phyloP scores from a whole-genome alignment of 1,139 yeast species.

The Scheffersomyces insectosa region DNA sequence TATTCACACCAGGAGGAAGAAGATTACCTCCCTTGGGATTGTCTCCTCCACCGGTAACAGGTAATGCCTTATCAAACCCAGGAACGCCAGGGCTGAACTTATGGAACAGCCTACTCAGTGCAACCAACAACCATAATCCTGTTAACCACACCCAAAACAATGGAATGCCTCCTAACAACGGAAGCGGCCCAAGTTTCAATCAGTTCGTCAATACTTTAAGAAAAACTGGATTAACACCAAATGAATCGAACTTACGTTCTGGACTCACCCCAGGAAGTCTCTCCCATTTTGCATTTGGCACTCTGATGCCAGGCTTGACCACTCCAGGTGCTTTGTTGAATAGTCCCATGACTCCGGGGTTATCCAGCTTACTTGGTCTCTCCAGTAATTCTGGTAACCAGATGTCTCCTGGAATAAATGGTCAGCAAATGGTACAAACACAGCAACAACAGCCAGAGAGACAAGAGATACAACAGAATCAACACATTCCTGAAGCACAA shows the following conservation, averaged over 20 bases:
- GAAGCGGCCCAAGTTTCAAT: slow-evolving; percentile 13
- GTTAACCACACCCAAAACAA: slow-evolving; percentile 5
- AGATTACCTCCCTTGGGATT: slow-evolving; percentile 56
- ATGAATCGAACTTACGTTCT: slow-evolving; percentile 63
- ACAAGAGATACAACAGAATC: background rate
- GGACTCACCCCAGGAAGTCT: slow-evolving; percentile 58
- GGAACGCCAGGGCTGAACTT: slow-evolving; percentile 53
- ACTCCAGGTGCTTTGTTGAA: slow-evolving; percentile 46
- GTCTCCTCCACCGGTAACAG: slow-evolving; percentile 28
- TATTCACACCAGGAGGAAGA: slow-evolving; percentile 63
- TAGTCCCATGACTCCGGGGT: slow-evolving; percentile 47
- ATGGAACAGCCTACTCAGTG: slow-evolving; percentile 47
- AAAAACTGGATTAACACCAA: slow-evolving; percentile 68
- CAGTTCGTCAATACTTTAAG: slow-evolving; percentile 36
- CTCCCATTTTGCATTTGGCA: slow-evolving; percentile 19
- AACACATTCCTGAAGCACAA: background rate
- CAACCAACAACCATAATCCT: slow-evolving; percentile 26
- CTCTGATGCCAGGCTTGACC: slow-evolving; percentile 39
- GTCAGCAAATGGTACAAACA: slow-evolving; percentile 2
- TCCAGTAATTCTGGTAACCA: slow-evolving; percentile 26
- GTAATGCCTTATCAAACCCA: slow-evolving; percentile 36
- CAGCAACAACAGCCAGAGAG: background rate
- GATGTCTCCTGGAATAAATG: slow-evolving; percentile 7
- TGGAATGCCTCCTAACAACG: slow-evolving; percentile 1
- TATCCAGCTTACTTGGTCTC: slow-evolving; percentile 24